A percentile compares a stretch with the other conserved stretches of the same genome.
These are phyloP conservation scores for Apiospora marii DNA, from an alignment of 2,329 filamentous ascomycete genomes.

Conservation along the genomic window DNA sequence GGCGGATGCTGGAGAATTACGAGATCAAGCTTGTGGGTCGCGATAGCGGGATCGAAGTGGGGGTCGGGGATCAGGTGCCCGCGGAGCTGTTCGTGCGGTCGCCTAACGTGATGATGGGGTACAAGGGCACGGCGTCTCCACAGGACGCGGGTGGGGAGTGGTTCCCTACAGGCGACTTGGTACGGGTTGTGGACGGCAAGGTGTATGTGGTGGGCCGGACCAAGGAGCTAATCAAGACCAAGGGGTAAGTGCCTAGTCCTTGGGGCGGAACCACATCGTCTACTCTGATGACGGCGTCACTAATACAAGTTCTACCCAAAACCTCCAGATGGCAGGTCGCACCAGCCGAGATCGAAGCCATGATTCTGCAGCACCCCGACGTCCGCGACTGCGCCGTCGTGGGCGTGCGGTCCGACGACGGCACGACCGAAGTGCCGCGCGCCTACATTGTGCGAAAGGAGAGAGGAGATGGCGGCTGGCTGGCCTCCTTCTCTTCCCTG, in stretches of 20 bases:
- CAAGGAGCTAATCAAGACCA: slow-evolving; percentile 55
- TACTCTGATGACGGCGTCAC: too few relatives aligned
- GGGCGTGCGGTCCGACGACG: slow-evolving; percentile 48
- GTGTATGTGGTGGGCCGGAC: slow-evolving; percentile 50
- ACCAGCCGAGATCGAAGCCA: slow-evolving; percentile 55
- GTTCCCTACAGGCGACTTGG: slow-evolving; percentile 54
- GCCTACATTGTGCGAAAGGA: slow-evolving; percentile 53
- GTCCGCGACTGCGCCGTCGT: slow-evolving; percentile 55
- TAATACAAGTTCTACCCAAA: not conserved
- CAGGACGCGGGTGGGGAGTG: slow-evolving; percentile 44
- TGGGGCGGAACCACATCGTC: too few relatives aligned
- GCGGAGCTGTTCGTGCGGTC: slow-evolving; percentile 17
- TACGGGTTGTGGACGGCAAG: slow-evolving; percentile 43
- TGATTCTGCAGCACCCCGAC: slow-evolving; percentile 51
- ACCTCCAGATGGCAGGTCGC: slow-evolving; percentile 52
- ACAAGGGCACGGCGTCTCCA: not conserved
- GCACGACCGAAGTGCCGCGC: slow-evolving; percentile 46
- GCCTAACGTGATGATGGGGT: slow-evolving; percentile 18
- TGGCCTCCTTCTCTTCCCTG: slow-evolving; percentile 33
- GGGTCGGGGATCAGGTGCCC: not conserved
- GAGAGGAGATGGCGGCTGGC: slow-evolving; percentile 34
- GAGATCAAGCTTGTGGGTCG: slow-evolving; percentile 38
- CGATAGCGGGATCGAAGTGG: not conserved
- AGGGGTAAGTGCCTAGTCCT: slow-evolving; percentile 42
- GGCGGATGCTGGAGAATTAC: slow-evolving; percentile 49